Evolutionary conservation across 495 filamentous ascomycete genomes (phyloP), one percentile per base, ranked within the genome.

Genomic region (Aspergillus ostianus): DNA sequence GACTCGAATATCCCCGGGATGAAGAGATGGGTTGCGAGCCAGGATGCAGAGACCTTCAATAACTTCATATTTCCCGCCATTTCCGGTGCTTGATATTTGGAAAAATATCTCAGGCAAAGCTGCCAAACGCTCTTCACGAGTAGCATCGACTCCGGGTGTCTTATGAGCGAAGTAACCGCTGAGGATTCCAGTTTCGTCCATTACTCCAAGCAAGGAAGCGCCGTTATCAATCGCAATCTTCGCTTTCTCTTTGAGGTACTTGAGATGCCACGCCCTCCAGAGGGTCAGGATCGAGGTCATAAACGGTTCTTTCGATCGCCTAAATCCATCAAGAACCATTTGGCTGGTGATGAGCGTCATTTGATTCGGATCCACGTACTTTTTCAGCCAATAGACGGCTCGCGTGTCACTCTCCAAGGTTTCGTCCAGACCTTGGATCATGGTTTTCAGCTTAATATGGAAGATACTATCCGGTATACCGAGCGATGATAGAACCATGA

Each of bases 21-120:
- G 94, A 9, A 99, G 84, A 0, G 93, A 97, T 3, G 94, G 94
- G 63, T 98, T 99, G 4, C 94, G 87, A 15, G 91, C 92, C 2
- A 98, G 78, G 26, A 96, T 72, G 67, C 94, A 98, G 13, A 90
- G 65, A 0, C 91, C 93, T 50, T 86, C 79, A 44, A 98, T 87
- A 0, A 95, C 77, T 46, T 79, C 80, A 59, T 87, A 87, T 21
- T 75, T 69, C 0, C 74, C 77, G 2, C 68, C 71, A 21, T 81
- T 74, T 5, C 80, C 78, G 0, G 76, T 73, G 26, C 85, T 80
- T 13, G 74, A 80, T 1, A 98, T 76, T 64, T 97, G 92, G 0
- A 97, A 60, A 62, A 98, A 99, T 23, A 99, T 92, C 66, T 98
- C 85, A 1, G 94, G 93, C 7, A 97, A 67, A 0, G 76, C 72